Evolutionary conservation across 164 flowering plant species (phyloP).

Genomic region (Liriodendron chinense): DNA sequence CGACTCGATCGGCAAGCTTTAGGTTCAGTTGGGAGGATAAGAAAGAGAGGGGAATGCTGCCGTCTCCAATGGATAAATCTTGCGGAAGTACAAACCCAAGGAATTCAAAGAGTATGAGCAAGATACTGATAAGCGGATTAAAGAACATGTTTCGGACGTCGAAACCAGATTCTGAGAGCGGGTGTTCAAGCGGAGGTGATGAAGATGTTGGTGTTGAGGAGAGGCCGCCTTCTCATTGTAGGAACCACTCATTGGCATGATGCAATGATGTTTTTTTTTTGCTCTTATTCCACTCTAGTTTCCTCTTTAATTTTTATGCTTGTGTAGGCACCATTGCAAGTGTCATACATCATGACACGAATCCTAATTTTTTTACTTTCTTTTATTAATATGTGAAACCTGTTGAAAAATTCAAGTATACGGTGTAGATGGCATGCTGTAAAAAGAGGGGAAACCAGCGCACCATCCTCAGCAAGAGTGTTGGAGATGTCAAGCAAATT

Average conservation of each 20-base stretch:
- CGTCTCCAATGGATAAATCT: constrained; percentile 23
- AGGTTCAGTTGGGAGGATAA: constrained; percentile 32
- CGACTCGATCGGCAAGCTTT: constrained; percentile 54
- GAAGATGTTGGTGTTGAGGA: background rate
- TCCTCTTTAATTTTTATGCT: background rate
- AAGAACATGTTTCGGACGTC: constrained; percentile 45
- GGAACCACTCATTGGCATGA: background rate
- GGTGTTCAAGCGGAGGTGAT: constrained; percentile 8
- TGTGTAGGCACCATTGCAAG: too few species aligned
- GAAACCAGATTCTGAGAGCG: constrained; percentile 6
- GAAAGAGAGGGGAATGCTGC: constrained; percentile 38
- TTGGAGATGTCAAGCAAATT: too few species aligned
- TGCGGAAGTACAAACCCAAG: background rate
- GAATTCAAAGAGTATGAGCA: constrained; percentile 27
- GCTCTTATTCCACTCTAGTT: background rate
- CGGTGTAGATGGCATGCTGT: too few species aligned
- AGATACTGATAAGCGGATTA: constrained; percentile 48
- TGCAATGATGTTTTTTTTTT: background rate
- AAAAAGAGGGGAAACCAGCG: too few species aligned
- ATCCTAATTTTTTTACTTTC: too few species aligned
- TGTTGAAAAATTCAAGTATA: too few species aligned
- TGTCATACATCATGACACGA: too few species aligned
- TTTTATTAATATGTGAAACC: too few species aligned
- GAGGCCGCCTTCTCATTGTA: background rate
- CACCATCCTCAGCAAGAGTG: too few species aligned